These are phyloP conservation scores for Tilletia indica DNA, from an alignment of 1,284 basidiomycete species.

Conservation along the genomic window DNA sequence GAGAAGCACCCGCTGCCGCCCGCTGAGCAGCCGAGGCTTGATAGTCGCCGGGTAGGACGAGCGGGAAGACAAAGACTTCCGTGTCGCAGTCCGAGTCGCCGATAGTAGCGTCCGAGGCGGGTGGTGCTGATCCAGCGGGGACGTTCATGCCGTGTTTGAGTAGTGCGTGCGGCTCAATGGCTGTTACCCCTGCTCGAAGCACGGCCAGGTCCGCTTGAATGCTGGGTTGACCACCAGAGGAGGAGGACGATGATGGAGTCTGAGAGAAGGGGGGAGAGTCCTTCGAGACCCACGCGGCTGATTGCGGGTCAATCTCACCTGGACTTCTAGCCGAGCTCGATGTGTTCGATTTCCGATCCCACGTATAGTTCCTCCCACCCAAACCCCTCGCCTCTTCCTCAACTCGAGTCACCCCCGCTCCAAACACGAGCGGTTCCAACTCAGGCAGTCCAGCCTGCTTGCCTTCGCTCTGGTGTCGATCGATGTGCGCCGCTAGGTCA, in stretches of 20 bases:
- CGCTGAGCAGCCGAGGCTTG: slow-evolving; percentile 34
- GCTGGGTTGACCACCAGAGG: background rate
- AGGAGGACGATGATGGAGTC: background rate
- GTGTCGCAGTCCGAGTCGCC: slow-evolving; percentile 18
- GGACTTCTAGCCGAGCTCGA: slow-evolving; percentile 9
- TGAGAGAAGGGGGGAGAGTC: slow-evolving; percentile 22
- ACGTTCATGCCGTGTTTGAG: slow-evolving; percentile 36
- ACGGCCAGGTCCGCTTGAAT: background rate
- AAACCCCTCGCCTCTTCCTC: slow-evolving; percentile 42
- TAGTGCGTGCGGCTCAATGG: slow-evolving; percentile 36
- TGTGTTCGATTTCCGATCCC: slow-evolving; percentile 32
- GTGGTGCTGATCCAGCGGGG: slow-evolving; percentile 15
- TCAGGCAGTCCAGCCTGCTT: background rate
- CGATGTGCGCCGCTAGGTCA: slow-evolving; percentile 35
- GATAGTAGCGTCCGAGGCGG: background rate
- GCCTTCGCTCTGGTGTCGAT: background rate
- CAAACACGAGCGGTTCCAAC: slow-evolving; percentile 34
- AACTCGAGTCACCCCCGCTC: slow-evolving; percentile 33
- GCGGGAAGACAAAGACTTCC: slow-evolving; percentile 42
- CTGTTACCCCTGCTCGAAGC: slow-evolving; percentile 26
- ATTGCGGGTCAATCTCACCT: slow-evolving; percentile 26
- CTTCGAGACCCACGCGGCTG: slow-evolving; percentile 26
- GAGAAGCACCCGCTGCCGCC: background rate
- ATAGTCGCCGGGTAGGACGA: slow-evolving; percentile 45
- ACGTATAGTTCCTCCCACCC: slow-evolving; percentile 34